Evolutionary conservation across 257 asterid species (phyloP), one percentile per base, ranked within the genome.

Genomic region (Jacaranda copaia): DNA sequence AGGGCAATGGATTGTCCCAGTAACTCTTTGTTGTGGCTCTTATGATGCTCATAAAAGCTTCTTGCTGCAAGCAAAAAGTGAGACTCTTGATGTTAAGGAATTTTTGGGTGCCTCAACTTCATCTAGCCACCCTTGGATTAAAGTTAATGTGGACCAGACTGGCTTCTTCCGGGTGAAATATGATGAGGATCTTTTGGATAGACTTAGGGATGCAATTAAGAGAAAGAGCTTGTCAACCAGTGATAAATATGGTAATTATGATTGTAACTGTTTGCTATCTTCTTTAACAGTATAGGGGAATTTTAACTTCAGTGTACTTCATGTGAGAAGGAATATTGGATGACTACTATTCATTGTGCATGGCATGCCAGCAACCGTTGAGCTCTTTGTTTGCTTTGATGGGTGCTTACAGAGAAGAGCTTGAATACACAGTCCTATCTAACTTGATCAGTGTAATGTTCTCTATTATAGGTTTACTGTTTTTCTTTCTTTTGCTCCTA

Each of bases 1-100:
- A 66, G 98, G 98, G 67, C 95, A 90, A 83, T 94, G 98, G 98
- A 81, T 94, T 76, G 92, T 92, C 85, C 98, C 98, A 56, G 32
- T 94, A 83, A 89, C 97, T 70, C 77, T 94, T 62, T 89, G 97
- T 72, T 84, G 85, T 72, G 88, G 92, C 80, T 85, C 98, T 64
- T 94, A 94, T 69, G 91, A 87, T 80, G 75, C 89, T 82, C 85
- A 83, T 57, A 88, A 87, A 85, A 89, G 88, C 74, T 89, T 90
- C 86, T 85, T 94, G 88, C 85, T 94, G 85, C 91, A 85, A 81
- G 73, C 89, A 57, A 89, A 87, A 77, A 88, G 84, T 68, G 88
- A 92, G 80, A 78, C 85, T 52, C 83, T 89, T 77, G 84, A 94
- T 82, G 78, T 92, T 58, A 88, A 86, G 80, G 95, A 91, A 48